phyloP scores from a whole-genome alignment of 1,284 basidiomycete genomes.

The Limonomyces culmigenus region DNA sequence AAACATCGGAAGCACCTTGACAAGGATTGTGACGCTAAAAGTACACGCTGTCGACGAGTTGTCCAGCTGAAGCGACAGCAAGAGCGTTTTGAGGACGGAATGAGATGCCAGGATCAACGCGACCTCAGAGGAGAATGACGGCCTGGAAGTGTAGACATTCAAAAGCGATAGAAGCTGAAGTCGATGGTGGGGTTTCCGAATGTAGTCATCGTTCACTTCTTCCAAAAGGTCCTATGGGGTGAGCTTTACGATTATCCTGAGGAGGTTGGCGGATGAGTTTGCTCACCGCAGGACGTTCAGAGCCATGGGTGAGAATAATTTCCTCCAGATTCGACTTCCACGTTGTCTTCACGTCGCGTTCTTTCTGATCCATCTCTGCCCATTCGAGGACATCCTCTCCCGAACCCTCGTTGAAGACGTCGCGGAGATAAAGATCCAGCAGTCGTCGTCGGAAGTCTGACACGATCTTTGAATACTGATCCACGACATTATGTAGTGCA shows the following conservation, averaged over 20 bases:
- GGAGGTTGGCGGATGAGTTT: conserved; percentile 1
- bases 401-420: conserved; percentile 56
- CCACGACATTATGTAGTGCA: conserved; percentile 34
- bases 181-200: conserved; percentile 36
- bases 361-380: conserved; percentile 40
- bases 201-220: conserved; percentile 38
- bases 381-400: conserved; percentile 57
- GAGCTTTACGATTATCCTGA: not conserved
- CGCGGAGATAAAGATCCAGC: conserved; percentile 57
- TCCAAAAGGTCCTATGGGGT: conserved; percentile 41
- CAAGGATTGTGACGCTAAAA: conserved; percentile 39
- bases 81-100: conserved; percentile 39
- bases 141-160: conserved; percentile 38
- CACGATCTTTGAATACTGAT: conserved; percentile 29
- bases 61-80: conserved; percentile 51
- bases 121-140: conserved; percentile 26
- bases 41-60: conserved; percentile 53
- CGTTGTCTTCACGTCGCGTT: conserved; percentile 35
- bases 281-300: conserved; percentile 43
- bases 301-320: conserved; percentile 44
- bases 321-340: conserved; percentile 71
- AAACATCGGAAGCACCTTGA: conserved; percentile 56
- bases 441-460: conserved; percentile 46
- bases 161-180: conserved; percentile 54
- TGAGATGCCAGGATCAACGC: conserved; percentile 40